Evolutionary conservation across 129 eudicot genomes (phyloP).

Genomic region (Artemisia argyi): DNA sequence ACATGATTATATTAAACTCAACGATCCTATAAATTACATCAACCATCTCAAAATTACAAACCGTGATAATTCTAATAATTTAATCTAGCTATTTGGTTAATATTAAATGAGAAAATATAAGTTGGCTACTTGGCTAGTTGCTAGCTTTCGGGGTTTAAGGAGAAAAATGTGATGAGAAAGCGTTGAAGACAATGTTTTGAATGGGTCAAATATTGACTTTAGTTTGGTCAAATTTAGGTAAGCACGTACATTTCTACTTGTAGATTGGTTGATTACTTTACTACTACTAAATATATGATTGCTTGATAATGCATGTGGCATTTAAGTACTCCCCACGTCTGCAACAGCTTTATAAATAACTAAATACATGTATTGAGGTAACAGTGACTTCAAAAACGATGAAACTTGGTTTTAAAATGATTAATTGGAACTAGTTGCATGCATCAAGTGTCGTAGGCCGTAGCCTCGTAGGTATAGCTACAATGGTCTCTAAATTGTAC

Average conservation of each 20-base stretch:
- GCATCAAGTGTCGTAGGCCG: no score
- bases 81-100: no score
- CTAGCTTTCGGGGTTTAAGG: conserved; percentile 9
- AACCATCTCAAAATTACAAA: no score
- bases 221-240: conserved; percentile 14
- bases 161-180: conserved; percentile 6
- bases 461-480: no score
- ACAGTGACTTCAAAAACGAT: no score
- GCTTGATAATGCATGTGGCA: conserved; percentile 7
- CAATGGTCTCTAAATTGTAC: no score
- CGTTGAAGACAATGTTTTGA: conserved; percentile 13
- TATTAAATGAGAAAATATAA: neutral
- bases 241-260: neutral
- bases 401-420: no score
- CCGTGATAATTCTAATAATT: no score
- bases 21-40: no score
- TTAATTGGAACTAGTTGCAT: no score
- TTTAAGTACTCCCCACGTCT: conserved; percentile 6
- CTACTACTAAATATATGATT: neutral
- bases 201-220: neutral
- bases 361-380: neutral
- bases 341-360: neutral
- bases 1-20: no score
- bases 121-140: conserved; percentile 23
- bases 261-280: neutral